Evolutionary conservation across 805 yeast genomes (phyloP), one percentile per base, ranked within the genome.

Genomic region (Lipomyces kockii): DNA sequence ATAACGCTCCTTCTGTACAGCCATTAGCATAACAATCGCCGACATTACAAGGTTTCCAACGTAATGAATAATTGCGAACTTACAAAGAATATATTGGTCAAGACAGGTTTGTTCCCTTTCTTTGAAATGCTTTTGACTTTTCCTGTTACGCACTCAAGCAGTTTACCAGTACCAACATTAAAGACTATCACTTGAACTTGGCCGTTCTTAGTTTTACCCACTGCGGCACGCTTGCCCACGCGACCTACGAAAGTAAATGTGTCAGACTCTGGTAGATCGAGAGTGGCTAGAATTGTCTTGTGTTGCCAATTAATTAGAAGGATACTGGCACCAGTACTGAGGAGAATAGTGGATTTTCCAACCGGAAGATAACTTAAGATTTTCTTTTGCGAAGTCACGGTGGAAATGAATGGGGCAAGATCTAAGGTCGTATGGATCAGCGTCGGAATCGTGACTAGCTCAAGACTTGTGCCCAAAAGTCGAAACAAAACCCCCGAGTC

Each of bases 121-220:
- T n/a, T 9, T 39, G 57, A 61, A 34, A 68, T 43, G 25, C 43
- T 58, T 58, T 53, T 61, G 14, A 63, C 65, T 3, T 55, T 64
- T n/a, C 70, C 71, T 3, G 68, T 60, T 2, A 68, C 55, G 29
- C 69, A 63, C 39, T 69, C 72, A n/a, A 69, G 59, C 17, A 69
- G 39, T 35, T 56, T 63, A 5, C 70, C 72, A 17, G 62, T 39
- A 14, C 72, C 64, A n/a, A 67, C 68, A 9, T 7, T 39, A 46
- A 58, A 69, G 14, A 62, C 27, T 12, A 69, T 60, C 12, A 67
- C 58, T 20, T 60, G 64, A n/a, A 69, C 55, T 12, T 58, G 37
- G 1, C 68, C 63, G 29, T 7, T 25, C 39, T 57, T 58, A 2
- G 68, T 59, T 14, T 59, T 39, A 6, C 71, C 72, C n/a, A 64